These are phyloP conservation scores for Colletotrichum aenigma DNA, from an alignment of 2,329 filamentous ascomycete species.

Conservation along the genomic window DNA sequence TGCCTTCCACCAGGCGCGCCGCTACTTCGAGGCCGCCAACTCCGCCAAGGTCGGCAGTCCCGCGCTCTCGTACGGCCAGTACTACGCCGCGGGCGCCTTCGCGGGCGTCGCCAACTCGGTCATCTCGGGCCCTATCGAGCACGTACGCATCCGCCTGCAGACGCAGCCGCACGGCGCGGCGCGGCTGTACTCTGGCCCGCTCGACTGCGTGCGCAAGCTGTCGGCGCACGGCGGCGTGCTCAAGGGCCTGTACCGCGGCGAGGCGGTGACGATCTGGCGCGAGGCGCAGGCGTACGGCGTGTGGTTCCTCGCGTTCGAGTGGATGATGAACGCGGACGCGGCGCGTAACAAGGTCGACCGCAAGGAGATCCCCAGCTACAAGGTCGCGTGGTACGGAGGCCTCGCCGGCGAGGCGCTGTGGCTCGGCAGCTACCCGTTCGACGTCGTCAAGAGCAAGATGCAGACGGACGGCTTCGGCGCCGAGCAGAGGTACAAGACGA, in stretches of 20 bases:
- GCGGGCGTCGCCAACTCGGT: slow-evolving; percentile 89
- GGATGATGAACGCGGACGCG: slow-evolving; percentile 90
- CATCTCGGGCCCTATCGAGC: slow-evolving; percentile 92
- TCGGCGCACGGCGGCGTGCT: slow-evolving; percentile 69
- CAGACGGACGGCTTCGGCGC: slow-evolving; percentile 90
- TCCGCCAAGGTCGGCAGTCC: slow-evolving; percentile 58
- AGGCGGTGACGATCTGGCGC: slow-evolving; percentile 82
- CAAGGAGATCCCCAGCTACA: slow-evolving; percentile 79
- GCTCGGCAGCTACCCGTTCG: slow-evolving; percentile 92
- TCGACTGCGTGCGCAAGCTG: slow-evolving; percentile 91
- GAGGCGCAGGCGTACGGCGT: slow-evolving; percentile 95
- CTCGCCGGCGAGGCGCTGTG: slow-evolving; percentile 93
- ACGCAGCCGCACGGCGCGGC: slow-evolving; percentile 89
- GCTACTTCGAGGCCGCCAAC: slow-evolving; percentile 82
- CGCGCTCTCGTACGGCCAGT: slow-evolving; percentile 78
- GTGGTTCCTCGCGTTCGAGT: slow-evolving; percentile 97
- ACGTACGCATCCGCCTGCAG: slow-evolving; percentile 94
- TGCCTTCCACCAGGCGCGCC: slow-evolving; percentile 90
- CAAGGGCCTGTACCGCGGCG: slow-evolving; percentile 82
- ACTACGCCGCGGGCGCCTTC: slow-evolving; percentile 89
- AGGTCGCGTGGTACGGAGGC: slow-evolving; percentile 91
- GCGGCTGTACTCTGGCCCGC: slow-evolving; percentile 80
- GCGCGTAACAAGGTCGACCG: slow-evolving; percentile 76
- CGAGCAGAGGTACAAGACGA: slow-evolving; percentile 74
- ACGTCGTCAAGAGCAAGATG: slow-evolving; percentile 99